Percentiles rank a stretch among this genome's conserved stretches.
These are phyloP conservation scores for Fusarium sterilihyphosum DNA, from an alignment of 2,329 filamentous ascomycete species.

Conservation along the genomic window DNA sequence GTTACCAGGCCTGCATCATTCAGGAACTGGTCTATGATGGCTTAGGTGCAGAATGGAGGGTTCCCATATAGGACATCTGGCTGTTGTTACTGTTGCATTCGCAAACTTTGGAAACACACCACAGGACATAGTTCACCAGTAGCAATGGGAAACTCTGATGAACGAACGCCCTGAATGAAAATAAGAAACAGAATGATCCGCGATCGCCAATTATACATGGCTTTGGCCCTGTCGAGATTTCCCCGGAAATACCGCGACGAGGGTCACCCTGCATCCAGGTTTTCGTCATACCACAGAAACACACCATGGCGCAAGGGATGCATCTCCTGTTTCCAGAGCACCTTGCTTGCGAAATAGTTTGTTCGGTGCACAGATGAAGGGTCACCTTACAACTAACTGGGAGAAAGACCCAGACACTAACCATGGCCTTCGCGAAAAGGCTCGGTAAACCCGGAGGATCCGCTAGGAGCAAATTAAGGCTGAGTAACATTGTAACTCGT, in stretches of 20 bases:
- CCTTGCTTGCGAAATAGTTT: slow-evolving; percentile 12
- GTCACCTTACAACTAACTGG: background rate
- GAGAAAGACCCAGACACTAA: background rate
- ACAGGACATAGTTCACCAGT: background rate
- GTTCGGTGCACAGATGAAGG: background rate
- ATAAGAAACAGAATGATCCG: slow-evolving; percentile 14
- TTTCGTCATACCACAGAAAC: background rate
- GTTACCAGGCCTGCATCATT: background rate
- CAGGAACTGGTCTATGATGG: background rate
- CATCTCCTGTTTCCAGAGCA: slow-evolving; percentile 26
- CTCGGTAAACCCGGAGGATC: slow-evolving; percentile 30
- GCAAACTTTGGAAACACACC: background rate
- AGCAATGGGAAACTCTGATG: background rate
- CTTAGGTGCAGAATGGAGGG: background rate
- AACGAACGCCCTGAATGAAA: background rate
- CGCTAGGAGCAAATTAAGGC: slow-evolving; percentile 6
- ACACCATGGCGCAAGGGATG: background rate
- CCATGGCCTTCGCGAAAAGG: slow-evolving; percentile 1
- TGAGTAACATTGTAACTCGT: slow-evolving; percentile 8
- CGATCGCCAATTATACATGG: slow-evolving; percentile 24
- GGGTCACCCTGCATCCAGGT: slow-evolving; percentile 29
- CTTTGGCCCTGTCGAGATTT: slow-evolving; percentile 4
- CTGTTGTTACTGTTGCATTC: background rate
- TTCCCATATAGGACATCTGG: background rate
- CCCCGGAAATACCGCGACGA: slow-evolving; percentile 41